Conservation (phyloP, 179 eudicot genomes). For the Beta lomatogona region DNA sequence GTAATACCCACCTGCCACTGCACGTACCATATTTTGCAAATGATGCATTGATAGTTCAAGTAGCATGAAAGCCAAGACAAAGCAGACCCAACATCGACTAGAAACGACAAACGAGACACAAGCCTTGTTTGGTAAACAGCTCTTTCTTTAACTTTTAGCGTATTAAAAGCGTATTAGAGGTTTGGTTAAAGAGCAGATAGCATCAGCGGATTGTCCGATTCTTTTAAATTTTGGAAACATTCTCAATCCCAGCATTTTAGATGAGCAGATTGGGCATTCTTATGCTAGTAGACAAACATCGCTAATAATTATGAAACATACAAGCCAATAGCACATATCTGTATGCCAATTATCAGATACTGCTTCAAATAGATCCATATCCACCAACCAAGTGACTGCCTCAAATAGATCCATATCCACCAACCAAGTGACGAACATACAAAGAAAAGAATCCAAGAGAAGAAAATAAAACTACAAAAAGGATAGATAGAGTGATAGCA, state of each 20-base stretch:
- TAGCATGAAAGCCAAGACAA: conserved; percentile 1
- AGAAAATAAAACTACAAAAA: background rate
- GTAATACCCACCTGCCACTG: background rate
- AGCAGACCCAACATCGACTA: background rate
- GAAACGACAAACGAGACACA: background rate
- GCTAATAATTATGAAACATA: background rate
- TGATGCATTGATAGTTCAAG: background rate
- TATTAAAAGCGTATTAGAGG: background rate
- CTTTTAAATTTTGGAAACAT: background rate
- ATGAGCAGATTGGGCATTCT: background rate
- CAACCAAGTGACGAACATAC: background rate
- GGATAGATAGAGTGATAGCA: background rate
- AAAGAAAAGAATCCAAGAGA: background rate
- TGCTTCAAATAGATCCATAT: background rate
- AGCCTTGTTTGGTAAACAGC: background rate
- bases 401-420: background rate
- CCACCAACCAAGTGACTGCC: background rate
- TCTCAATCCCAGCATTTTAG: background rate
- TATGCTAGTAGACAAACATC: background rate
- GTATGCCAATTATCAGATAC: background rate
- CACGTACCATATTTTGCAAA: background rate
- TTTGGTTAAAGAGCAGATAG: background rate
- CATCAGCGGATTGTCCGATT: background rate
- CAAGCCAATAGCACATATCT: background rate
- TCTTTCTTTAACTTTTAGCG: background rate